A percentile compares a stretch with the other conserved stretches of the same genome.
Evolutionary conservation across 2,329 filamentous ascomycete genomes (phyloP).

Genomic region (Mycosphaerelloides madeirae): DNA sequence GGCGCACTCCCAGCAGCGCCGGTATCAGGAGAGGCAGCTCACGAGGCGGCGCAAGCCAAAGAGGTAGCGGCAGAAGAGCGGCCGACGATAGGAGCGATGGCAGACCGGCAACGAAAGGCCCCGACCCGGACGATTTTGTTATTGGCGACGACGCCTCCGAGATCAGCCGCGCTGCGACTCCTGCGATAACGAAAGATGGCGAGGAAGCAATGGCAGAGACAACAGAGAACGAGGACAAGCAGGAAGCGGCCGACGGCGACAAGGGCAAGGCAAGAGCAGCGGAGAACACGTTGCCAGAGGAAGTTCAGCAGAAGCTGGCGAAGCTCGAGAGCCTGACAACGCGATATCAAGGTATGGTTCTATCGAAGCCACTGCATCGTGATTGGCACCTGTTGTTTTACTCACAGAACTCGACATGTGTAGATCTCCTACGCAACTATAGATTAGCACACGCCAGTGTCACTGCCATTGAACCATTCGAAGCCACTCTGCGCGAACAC

Average conservation of each 20-base stretch:
- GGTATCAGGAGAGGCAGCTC: slow-evolving; percentile 40
- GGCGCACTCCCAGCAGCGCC: slow-evolving; percentile 37
- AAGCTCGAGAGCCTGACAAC: slow-evolving; percentile 87
- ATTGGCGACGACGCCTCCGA: slow-evolving; percentile 74
- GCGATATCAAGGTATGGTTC: slow-evolving; percentile 68
- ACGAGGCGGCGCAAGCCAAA: slow-evolving; percentile 26
- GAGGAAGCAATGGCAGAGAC: slow-evolving; percentile 8
- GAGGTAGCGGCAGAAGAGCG: slow-evolving; percentile 23
- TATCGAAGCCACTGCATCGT: slow-evolving; percentile 16
- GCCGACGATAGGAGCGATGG: slow-evolving; percentile 18
- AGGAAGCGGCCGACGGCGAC: slow-evolving; percentile 21
- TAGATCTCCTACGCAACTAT: slow-evolving; percentile 87
- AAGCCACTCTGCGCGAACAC: slow-evolving; percentile 83
- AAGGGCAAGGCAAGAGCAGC: slow-evolving; percentile 30
- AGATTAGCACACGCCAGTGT: slow-evolving; percentile 83
- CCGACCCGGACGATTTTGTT: slow-evolving; percentile 82
- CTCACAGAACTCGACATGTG: slow-evolving; percentile 23
- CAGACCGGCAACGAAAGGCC: slow-evolving; percentile 39
- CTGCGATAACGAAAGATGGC: slow-evolving; percentile 36
- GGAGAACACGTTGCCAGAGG: slow-evolving; percentile 59
- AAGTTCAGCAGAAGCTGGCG: slow-evolving; percentile 69
- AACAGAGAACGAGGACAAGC: slow-evolving; percentile 26
- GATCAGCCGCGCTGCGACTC: slow-evolving; percentile 58
- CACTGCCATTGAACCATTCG: slow-evolving; percentile 85
- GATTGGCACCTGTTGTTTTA: slow-evolving; percentile 27